These are phyloP conservation scores for Alloteropsis angusta DNA, from an alignment of 202 grass and related monocot species.

Conservation along the genomic window DNA sequence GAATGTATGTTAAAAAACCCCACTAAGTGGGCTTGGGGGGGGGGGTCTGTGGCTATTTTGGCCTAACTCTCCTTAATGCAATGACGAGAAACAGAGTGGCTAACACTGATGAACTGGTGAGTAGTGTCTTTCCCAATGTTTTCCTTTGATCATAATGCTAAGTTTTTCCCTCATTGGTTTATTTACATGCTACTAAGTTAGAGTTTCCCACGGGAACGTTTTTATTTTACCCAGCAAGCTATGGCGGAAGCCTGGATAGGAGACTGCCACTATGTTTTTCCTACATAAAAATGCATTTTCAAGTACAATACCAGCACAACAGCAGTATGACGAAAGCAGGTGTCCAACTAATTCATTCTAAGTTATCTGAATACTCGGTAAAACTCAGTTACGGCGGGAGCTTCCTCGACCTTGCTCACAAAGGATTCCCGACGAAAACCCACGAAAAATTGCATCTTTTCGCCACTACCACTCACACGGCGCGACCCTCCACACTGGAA, in stretches of 20 bases:
- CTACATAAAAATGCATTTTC: neutral
- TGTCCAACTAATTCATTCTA: neutral
- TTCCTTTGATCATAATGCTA: too few species aligned
- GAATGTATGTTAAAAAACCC: too few species aligned
- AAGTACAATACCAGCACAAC: neutral
- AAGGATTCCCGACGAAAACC: neutral
- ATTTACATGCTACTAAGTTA: neutral
- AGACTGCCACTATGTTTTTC: neutral
- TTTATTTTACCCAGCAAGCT: neutral
- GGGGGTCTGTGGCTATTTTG: too few species aligned
- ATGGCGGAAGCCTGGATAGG: neutral
- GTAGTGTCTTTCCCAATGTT: too few species aligned
- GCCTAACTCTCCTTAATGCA: too few species aligned
- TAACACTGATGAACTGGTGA: too few species aligned
- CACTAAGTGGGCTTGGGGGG: too few species aligned
- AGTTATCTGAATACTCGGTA: neutral
- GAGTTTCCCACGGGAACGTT: neutral
- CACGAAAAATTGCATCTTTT: slow-evolving; percentile 22
- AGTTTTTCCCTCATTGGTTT: neutral
- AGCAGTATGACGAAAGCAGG: neutral
- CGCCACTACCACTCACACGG: neutral
- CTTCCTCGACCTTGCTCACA: neutral
- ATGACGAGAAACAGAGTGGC: too few species aligned
- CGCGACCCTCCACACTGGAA: neutral
- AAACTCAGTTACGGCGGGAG: neutral